These are phyloP conservation scores for Aureobasidium sp. DNA, from an alignment of 2,329 filamentous ascomycete species.

Conservation along the genomic window DNA sequence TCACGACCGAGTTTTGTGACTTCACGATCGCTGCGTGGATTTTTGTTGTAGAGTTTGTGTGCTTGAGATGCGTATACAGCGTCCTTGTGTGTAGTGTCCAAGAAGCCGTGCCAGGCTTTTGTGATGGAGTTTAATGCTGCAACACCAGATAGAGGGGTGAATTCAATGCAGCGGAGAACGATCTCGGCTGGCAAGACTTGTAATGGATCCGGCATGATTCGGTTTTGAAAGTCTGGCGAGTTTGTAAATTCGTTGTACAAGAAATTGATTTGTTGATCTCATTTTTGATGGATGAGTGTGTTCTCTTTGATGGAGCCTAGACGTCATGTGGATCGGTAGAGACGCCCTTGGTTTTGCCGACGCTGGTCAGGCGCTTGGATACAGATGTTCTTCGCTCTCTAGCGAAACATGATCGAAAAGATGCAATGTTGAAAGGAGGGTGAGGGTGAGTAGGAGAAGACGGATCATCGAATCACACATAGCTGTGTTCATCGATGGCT, in stretches of 20 bases:
- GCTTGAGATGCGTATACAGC: slow-evolving; percentile 33
- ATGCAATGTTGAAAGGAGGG: no score
- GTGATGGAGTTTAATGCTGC: slow-evolving; percentile 30
- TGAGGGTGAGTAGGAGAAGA: no score
- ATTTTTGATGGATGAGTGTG: no score
- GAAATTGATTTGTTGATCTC: no score
- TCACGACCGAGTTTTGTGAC: slow-evolving; percentile 22
- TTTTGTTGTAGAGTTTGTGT: slow-evolving; percentile 19
- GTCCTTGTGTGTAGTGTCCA: slow-evolving; percentile 36
- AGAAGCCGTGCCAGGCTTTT: slow-evolving; percentile 35
- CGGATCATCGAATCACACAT: no score
- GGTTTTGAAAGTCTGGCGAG: neutral
- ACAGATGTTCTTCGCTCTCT: no score
- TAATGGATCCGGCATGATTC: slow-evolving; percentile 20
- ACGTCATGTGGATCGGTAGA: neutral
- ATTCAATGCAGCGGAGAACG: slow-evolving; percentile 34
- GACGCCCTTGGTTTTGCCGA: neutral
- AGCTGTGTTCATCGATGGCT: no score
- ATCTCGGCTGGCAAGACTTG: slow-evolving; percentile 32
- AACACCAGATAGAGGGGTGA: slow-evolving; percentile 28
- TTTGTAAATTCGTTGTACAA: no score
- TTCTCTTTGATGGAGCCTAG: neutral
- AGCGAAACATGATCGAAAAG: no score
- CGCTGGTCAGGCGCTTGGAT: no score
- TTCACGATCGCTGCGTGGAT: neutral